These are phyloP conservation scores for Pseudogymnoascus sp. DNA, from an alignment of 2,329 filamentous ascomycete species.

Conservation along the genomic window DNA sequence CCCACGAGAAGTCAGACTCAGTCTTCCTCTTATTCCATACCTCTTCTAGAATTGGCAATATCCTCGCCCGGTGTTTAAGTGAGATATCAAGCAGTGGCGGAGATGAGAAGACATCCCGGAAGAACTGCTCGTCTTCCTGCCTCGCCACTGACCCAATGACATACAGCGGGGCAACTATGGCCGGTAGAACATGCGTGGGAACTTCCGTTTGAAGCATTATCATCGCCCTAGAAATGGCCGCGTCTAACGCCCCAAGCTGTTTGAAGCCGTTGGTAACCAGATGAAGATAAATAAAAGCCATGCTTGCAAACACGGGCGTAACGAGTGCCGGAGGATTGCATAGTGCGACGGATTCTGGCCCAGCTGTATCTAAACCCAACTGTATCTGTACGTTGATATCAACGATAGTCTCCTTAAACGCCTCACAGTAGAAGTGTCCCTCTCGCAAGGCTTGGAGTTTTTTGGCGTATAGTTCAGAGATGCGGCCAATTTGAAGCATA, in stretches of 20 bases:
- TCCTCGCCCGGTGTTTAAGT: slow-evolving; percentile 22
- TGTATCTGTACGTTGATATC: slow-evolving; percentile 21
- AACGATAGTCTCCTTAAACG: slow-evolving; percentile 14
- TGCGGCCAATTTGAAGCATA: slow-evolving; percentile 45
- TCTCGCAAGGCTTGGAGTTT: slow-evolving; percentile 40
- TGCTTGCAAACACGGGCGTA: slow-evolving; percentile 21
- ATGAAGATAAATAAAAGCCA: slow-evolving; percentile 23
- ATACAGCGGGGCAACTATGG: slow-evolving; percentile 22
- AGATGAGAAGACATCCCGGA: slow-evolving; percentile 21
- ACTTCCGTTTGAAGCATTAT: slow-evolving; percentile 18
- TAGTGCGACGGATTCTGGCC: not conserved
- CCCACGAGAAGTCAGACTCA: slow-evolving; percentile 13
- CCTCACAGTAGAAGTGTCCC: slow-evolving; percentile 12
- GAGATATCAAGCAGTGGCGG: slow-evolving; percentile 21
- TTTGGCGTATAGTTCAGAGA: slow-evolving; percentile 46
- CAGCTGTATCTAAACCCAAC: slow-evolving; percentile 17
- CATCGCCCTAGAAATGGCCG: slow-evolving; percentile 18
- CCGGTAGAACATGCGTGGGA: slow-evolving; percentile 16
- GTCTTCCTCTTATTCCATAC: slow-evolving; percentile 19
- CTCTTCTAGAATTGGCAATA: slow-evolving; percentile 24
- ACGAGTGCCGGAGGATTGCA: slow-evolving; percentile 14
- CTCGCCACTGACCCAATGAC: slow-evolving; percentile 22
- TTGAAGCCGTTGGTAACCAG: slow-evolving; percentile 21
- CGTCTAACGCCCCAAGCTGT: slow-evolving; percentile 13
- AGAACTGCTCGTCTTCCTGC: slow-evolving; percentile 20